Percentiles rank a stretch among this genome's conserved stretches.
These are phyloP conservation scores for Schwanniomyces pseudopolymorphus DNA, from an alignment of 805 yeast genomes.

Conservation along the genomic window DNA sequence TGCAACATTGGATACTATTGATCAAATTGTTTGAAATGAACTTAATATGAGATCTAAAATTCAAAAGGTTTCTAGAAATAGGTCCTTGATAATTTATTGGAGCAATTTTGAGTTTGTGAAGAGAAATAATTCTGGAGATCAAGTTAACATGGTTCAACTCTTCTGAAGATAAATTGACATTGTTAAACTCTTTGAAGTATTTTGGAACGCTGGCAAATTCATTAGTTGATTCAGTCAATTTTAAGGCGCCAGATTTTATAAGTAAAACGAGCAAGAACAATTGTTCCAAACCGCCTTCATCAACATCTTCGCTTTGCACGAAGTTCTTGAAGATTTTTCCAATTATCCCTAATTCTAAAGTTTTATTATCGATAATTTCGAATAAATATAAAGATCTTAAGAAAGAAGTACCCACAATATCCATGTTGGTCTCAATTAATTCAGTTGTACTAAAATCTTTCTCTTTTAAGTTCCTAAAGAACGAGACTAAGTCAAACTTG, in stretches of 20 bases:
- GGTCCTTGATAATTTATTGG: slow-evolving; percentile 66
- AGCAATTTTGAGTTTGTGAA: slow-evolving; percentile 33
- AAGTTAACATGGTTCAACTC: slow-evolving; percentile 35
- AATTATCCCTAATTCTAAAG: slow-evolving; percentile 47
- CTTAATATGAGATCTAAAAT: slow-evolving; percentile 64
- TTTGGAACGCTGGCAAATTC: slow-evolving; percentile 32
- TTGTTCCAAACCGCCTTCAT: slow-evolving; percentile 32
- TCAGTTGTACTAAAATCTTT: slow-evolving; percentile 17
- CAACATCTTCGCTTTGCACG: slow-evolving; percentile 13
- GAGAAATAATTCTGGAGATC: slow-evolving; percentile 37
- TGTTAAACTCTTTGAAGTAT: slow-evolving; percentile 33
- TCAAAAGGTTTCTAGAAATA: slow-evolving; percentile 62
- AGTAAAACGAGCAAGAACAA: slow-evolving; percentile 50
- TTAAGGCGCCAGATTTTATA: slow-evolving; percentile 34
- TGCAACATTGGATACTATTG: slow-evolving; percentile 53
- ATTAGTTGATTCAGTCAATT: slow-evolving; percentile 37
- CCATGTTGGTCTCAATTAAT: slow-evolving; percentile 45
- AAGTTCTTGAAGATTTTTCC: slow-evolving; percentile 49
- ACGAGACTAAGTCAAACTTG: slow-evolving; percentile 23
- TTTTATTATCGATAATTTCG: slow-evolving; percentile 46
- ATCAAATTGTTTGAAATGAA: slow-evolving; percentile 50
- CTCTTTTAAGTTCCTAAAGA: slow-evolving; percentile 17
- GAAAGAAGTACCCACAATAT: slow-evolving; percentile 55
- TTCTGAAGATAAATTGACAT: slow-evolving; percentile 36
- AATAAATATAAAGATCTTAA: slow-evolving; percentile 53